Evolutionary conservation across 2,329 filamentous ascomycete genomes (phyloP).

Genomic region (Raffaelea ambrosiae): DNA sequence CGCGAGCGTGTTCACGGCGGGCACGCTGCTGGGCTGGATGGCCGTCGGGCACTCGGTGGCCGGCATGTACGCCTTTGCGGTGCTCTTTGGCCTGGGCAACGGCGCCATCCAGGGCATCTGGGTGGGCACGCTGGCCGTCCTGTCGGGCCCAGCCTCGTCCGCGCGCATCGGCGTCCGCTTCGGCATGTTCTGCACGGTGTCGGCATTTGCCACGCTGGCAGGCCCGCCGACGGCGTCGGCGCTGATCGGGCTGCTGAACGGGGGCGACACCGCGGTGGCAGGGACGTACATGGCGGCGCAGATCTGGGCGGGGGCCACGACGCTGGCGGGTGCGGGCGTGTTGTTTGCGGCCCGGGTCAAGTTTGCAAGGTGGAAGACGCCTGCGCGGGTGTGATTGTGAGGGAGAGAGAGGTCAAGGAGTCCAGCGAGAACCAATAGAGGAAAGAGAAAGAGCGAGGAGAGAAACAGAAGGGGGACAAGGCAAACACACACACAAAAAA

Average conservation of each 20-base stretch:
- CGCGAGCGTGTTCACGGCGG: conserved; percentile 31
- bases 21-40: conserved; percentile 35
- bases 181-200: conserved; percentile 32
- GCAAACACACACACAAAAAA: no score
- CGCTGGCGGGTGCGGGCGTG: conserved; percentile 7
- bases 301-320: conserved; percentile 13
- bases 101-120: conserved; percentile 30
- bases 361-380: no score
- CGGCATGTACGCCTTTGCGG: conserved; percentile 34
- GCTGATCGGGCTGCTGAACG: conserved; percentile 7
- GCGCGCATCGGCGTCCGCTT: conserved; percentile 31
- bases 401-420: background rate
- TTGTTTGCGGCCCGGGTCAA: conserved; percentile 5
- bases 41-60: conserved; percentile 30
- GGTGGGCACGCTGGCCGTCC: conserved; percentile 24
- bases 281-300: conserved; percentile 11
- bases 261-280: conserved; percentile 1
- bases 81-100: conserved; percentile 34
- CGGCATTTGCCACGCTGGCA: conserved; percentile 30
- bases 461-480: background rate
- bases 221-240: conserved; percentile 25
- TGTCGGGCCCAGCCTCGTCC: conserved; percentile 20
- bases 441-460: background rate
- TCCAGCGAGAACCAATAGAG: no score
- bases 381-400: background rate